phyloP scores from a whole-genome alignment of 2,329 filamentous ascomycete species.

The Beauveria brongniartii region DNA sequence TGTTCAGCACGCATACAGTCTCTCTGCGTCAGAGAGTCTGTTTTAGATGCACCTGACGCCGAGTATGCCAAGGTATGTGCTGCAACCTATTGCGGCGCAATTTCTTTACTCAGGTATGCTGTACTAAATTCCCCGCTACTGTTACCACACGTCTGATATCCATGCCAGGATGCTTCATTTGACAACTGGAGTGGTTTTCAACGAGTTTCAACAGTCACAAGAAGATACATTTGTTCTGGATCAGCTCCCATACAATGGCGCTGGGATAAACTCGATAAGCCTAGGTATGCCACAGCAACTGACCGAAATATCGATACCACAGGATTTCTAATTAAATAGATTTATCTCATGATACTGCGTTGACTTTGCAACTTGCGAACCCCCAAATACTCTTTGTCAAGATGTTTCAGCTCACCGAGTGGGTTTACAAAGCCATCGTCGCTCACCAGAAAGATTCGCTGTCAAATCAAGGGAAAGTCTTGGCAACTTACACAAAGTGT shows the following conservation, averaged over 20 bases:
- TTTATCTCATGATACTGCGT: not conserved
- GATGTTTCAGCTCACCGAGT: constrained; percentile 15
- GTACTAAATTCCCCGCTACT: too few relatives aligned
- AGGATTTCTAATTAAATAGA: not conserved
- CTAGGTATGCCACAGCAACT: not conserved
- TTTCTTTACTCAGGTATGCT: constrained; percentile 11
- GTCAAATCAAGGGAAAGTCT: not conserved
- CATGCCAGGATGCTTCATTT: not conserved
- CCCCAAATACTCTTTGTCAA: constrained; percentile 10
- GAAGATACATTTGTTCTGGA: not conserved
- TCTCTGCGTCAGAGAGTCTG: not conserved
- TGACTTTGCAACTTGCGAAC: not conserved
- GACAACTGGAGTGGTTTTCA: not conserved
- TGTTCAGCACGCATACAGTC: not conserved
- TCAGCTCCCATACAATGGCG: not conserved
- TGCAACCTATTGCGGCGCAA: constrained; percentile 12
- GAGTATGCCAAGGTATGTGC: constrained; percentile 6
- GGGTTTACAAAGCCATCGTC: constrained; percentile 12
- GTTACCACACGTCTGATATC: not conserved
- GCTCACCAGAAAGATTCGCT: not conserved
- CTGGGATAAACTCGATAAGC: not conserved
- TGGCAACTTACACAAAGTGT: constrained; percentile 13
- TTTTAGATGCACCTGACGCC: not conserved
- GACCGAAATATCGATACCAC: not conserved
- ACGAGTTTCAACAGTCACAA: not conserved